Evolutionary conservation across 2,329 filamentous ascomycete species (phyloP).

Genomic region (Penicillium aurantiogriseum): DNA sequence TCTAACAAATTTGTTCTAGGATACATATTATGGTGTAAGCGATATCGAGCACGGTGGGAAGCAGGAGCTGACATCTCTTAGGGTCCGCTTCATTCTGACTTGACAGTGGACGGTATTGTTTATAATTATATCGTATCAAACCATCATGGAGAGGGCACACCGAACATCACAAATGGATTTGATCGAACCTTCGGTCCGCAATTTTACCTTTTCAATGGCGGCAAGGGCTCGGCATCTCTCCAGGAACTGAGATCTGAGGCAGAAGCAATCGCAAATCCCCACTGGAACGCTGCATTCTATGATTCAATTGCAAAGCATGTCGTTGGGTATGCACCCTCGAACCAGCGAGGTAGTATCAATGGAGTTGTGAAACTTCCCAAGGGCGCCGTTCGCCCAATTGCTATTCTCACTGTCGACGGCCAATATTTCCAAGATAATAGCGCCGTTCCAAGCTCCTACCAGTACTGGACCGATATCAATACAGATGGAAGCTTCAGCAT

Average conservation of each 20-base stretch:
- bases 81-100: constrained; percentile 62
- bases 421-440: constrained; percentile 61
- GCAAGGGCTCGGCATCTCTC: constrained; percentile 47
- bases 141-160: constrained; percentile 62
- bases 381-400: constrained; percentile 53
- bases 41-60: neutral
- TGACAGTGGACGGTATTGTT: constrained; percentile 63
- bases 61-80: constrained; percentile 9
- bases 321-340: constrained; percentile 57
- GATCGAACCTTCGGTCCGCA: constrained; percentile 65
- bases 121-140: constrained; percentile 66
- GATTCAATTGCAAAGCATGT: constrained; percentile 61
- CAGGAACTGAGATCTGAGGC: constrained; percentile 56
- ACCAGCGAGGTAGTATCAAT: constrained; percentile 52
- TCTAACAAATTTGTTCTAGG: constrained; percentile 13
- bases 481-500: constrained; percentile 52
- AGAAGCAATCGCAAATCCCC: constrained; percentile 49
- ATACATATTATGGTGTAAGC: constrained; percentile 31
- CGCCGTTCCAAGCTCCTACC: constrained; percentile 54
- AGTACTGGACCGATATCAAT: constrained; percentile 61
- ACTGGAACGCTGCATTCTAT: constrained; percentile 62
- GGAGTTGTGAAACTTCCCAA: constrained; percentile 53
- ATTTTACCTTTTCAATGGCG: constrained; percentile 64
- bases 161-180: constrained; percentile 64
- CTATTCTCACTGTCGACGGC: constrained; percentile 54